A percentile compares a stretch with the other conserved stretches of the same genome.
Evolutionary conservation across 768 basidiomycete species (phyloP).

Genomic region (Filobasidium floriforme): DNA sequence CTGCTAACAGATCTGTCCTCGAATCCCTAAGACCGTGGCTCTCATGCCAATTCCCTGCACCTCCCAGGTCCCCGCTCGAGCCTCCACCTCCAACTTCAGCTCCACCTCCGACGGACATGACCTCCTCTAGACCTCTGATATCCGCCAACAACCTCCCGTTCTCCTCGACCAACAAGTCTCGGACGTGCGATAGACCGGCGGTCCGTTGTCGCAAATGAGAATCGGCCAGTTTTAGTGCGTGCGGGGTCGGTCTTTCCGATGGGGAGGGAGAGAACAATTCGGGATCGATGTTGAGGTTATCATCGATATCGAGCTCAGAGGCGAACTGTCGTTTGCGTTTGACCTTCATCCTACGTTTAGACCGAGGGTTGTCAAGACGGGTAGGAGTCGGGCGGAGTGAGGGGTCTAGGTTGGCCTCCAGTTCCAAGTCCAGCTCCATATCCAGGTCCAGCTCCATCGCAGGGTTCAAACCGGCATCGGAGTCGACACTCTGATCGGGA

Average conservation of each 20-base stretch:
- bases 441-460: too few relatives aligned
- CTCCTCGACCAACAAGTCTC: background rate
- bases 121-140: background rate
- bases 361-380: too few relatives aligned
- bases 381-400: too few relatives aligned
- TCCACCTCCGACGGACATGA: background rate
- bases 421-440: too few relatives aligned
- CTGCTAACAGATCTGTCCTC: too few relatives aligned
- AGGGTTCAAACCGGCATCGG: too few relatives aligned
- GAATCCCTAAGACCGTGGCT: background rate
- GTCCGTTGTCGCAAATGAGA: background rate
- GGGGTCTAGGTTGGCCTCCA: too few relatives aligned
- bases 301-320: background rate
- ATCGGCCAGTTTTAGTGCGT: too few relatives aligned
- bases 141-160: background rate
- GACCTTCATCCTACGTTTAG: background rate
- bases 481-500: too few relatives aligned
- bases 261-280: background rate
- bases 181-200: background rate
- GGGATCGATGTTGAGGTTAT: background rate
- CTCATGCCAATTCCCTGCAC: background rate
- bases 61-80: background rate
- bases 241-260: background rate
- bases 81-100: constrained; percentile 8
- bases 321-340: background rate